These are phyloP conservation scores for Thermoascus crustaceus DNA, from an alignment of 2,329 filamentous ascomycete genomes.

Conservation along the genomic window DNA sequence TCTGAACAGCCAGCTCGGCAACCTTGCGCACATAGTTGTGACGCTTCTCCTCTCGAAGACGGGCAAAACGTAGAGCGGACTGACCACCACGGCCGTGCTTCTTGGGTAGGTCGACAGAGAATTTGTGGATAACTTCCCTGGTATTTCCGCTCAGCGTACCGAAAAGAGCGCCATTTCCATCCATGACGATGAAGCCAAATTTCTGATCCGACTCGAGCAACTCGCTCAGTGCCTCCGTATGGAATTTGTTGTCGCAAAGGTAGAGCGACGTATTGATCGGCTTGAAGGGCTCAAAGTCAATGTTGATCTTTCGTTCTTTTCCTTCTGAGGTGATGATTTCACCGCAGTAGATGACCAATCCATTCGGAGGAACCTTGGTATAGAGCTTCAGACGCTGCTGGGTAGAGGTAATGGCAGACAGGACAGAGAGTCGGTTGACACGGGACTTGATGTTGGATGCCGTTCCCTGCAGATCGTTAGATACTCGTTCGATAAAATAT, in stretches of 20 bases:
- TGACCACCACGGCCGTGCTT: slow-evolving; percentile 99
- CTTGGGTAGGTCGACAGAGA: slow-evolving; percentile 97
- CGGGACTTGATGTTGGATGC: slow-evolving; percentile 99
- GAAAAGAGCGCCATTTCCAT: slow-evolving; percentile 95
- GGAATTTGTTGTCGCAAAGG: slow-evolving; percentile 99
- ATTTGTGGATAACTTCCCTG: slow-evolving; percentile 93
- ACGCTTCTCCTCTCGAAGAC: slow-evolving; percentile 98
- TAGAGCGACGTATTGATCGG: slow-evolving; percentile 99
- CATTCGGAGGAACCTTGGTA: slow-evolving; percentile 97
- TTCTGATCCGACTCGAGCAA: slow-evolving; percentile 97
- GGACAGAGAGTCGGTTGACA: slow-evolving; percentile 94
- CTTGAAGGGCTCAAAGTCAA: slow-evolving; percentile 99
- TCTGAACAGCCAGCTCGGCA: slow-evolving; percentile 93
- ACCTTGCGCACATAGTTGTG: slow-evolving; percentile 99
- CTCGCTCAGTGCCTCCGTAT: slow-evolving; percentile 94
- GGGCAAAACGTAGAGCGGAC: slow-evolving; percentile 96
- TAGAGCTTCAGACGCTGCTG: slow-evolving; percentile 99
- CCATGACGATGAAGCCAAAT: slow-evolving; percentile 99
- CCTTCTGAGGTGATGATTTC: slow-evolving; percentile 99
- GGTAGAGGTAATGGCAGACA: slow-evolving; percentile 97
- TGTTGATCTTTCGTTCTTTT: slow-evolving; percentile 99
- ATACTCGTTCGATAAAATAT: slow-evolving; percentile 1
- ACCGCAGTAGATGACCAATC: slow-evolving; percentile 96
- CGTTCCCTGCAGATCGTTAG: slow-evolving; percentile 58
- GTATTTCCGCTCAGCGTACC: slow-evolving; percentile 97